Base-by-base conservation (phyloP, 2,329 filamentous ascomycete species). In the Pezizomycotina sp. region DNA sequence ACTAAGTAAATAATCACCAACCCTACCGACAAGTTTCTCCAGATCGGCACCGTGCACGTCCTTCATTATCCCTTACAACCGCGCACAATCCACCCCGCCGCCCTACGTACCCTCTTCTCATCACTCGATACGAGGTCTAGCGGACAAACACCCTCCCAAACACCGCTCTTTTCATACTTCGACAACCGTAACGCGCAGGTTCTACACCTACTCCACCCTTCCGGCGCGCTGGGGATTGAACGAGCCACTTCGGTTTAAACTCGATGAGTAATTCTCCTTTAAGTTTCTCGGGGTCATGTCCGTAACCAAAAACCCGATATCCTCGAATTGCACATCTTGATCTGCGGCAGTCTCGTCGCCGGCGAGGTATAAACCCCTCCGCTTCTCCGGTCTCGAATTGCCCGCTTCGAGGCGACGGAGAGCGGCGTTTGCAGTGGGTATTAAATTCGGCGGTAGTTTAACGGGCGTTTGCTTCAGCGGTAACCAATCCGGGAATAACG, bases 161-260 rank as follows among this genome's bases (percentile, higher is more conserved):
- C 44, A 18, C 23, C 29, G 4, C 45, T 37, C n/a, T 38, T 42
- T 16, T 48, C 42, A 23, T 49, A 48, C 20, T 42, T 44, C 8
- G 42, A 45, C 9, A 53, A 48, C 14, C 48, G 47, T 10, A 50
- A 47, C 4, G 80, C 80, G 54, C 80, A 89, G 24, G 76, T 82
- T 20, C 80, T 71, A 58, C 80, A 89, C 32, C 77, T 64, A 32
- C 62, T 66, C 25, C 77, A 68, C 18, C 59, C 56, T 0, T 53
- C 16, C 1, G 79, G 80, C 0, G 79, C 78, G 23, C 69, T 72
- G 3, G 77, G 2, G 78, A 84, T 54, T 83, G 78, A 6, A 65
- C 60, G 16, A 89, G 66, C 80, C 80, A 89, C 57, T 89, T 89
- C 9, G 80, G 79, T 54, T 89, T 89, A 58, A 86, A 77, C 54